Evolutionary conservation across 1,284 basidiomycete genomes (phyloP), one percentile per base, ranked within the genome.

Genomic region (Sporisorium reilianum): DNA sequence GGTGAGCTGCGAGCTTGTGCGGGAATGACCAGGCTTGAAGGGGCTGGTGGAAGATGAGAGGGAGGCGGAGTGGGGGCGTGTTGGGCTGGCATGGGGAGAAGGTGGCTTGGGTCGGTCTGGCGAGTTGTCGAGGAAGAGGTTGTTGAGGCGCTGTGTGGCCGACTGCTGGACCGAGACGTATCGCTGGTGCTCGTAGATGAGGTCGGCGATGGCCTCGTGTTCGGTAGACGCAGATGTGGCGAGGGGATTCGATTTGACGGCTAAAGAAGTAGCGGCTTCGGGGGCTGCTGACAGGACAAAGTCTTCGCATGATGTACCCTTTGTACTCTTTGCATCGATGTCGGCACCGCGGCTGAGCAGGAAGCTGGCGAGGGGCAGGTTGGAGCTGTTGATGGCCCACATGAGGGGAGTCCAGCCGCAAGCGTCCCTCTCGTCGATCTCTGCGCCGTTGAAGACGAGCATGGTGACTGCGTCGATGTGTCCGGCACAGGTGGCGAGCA

Each of bases 391-490:
- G 16, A 92, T 92, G 11, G 95, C 94, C 87, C 96, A 92, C 84
- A 97, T 96, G n/a, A 99, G 87, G 1, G 95, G 91, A 3, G 93
- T 95, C 95, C 95, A 98, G 42, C 95, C 95, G 64, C 77, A 66
- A 12, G 72, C 61, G 44, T 82, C 80, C 10, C 78, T 54, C 41
- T 82, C 80, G 30, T 82, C 71, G 36, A 82, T 57, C 25, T 77
- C 65, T 23, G 78, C 79, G 23, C 80, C 80, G 42, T 65, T 59
- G 40, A 65, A 41, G 26, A 80, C 52, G 16, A 82, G 77, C 46
- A 78, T 70, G 32, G 71, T 67, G 55, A 81, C 80, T 10, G 62
- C 70, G 40, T 81, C 79, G n/a, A 78, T 72, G 41, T 82, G 79
- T 3, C 79, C 80, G 3, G 75, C 69, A 20, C 69, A 75, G 18